Base-by-base conservation (phyloP, 1,284 basidiomycete genomes). In the Naganishia sp. region DNA sequence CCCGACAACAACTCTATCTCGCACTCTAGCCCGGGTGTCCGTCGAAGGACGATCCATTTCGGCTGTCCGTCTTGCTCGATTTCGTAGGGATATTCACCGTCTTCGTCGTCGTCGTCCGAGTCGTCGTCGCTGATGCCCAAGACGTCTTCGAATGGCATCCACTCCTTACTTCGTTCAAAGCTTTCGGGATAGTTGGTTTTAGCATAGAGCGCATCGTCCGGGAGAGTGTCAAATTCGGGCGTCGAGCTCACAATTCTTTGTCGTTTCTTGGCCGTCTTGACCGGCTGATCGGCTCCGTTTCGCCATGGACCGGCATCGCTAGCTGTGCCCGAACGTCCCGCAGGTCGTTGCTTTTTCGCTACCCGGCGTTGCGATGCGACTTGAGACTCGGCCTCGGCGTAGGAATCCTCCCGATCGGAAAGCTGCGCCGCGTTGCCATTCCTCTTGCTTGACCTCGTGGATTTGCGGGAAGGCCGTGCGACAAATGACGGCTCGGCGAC, bases 181-280 rank as follows among this genome's bases (percentile, higher is more conserved):
- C 59, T 61, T 61, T 61, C 59, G 48, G 48, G 59, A 43, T 61
- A 61, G 45, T 49, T 50, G 48, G 50, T 61, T 61, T 61, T 39
- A 61, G 59, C 59, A 61, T 61, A 52, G 39, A 61, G 46, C 59
- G 48, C 42, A 43, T 61, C 59, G 28, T 36, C 16, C 21, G 23
- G 36, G 10, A 23, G 33, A 36, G 36, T 33, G 21, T 61, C 59
- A n/a, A 61, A 28, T 39, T 50, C 59, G 45, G 48, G 59, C 49
- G 59, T 61, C 59, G 59, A 52, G 59, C 59, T 61, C 59, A 61
- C 59, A 61, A 52, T 61, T 61, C 59, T 61, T 42, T 39, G 48
- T 28, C 59, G 59, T 25, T 61, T 61, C 48, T 48, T 52, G 33
- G 49, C 18, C 21, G 48, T 18, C 15, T 28, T 46, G 31, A 36